phyloP scores from a whole-genome alignment of 495 filamentous ascomycete species.

The Penicillium antarcticum region DNA sequence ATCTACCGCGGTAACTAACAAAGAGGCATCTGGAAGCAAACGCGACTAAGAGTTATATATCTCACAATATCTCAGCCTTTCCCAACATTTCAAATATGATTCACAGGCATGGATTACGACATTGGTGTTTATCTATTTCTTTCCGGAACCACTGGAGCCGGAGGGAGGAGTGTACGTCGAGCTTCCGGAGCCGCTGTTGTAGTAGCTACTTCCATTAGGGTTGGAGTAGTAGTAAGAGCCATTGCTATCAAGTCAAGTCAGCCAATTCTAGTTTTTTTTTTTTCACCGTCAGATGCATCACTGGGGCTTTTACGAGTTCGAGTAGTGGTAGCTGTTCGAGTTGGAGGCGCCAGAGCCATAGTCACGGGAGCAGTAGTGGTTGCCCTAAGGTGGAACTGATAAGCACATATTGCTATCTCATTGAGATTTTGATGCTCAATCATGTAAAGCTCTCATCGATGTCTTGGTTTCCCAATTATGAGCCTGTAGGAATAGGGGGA shows the following conservation, averaged over 20 bases:
- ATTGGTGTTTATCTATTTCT: conserved; percentile 11
- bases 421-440: too few relatives aligned
- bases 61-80: too few relatives aligned
- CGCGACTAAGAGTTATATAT: too few relatives aligned
- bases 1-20: too few relatives aligned
- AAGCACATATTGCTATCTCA: background rate
- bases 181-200: conserved; percentile 43
- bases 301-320: conserved; percentile 35
- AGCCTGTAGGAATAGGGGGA: background rate
- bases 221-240: conserved; percentile 55
- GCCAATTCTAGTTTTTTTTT: background rate
- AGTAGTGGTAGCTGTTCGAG: conserved; percentile 48
- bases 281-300: background rate
- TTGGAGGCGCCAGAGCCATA: conserved; percentile 42
- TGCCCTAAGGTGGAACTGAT: conserved; percentile 30
- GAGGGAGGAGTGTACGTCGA: conserved; percentile 33
- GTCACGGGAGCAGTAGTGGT: conserved; percentile 50
- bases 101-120: background rate
- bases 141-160: conserved; percentile 13
- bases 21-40: too few relatives aligned
- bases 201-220: conserved; percentile 48
- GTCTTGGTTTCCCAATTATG: too few relatives aligned
- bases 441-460: too few relatives aligned
- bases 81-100: too few relatives aligned
- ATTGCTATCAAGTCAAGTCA: conserved; percentile 20